Evolutionary conservation across 2,329 filamentous ascomycete genomes (phyloP), one percentile per base, ranked within the genome.

Genomic region (Monosporascus ibericus): DNA sequence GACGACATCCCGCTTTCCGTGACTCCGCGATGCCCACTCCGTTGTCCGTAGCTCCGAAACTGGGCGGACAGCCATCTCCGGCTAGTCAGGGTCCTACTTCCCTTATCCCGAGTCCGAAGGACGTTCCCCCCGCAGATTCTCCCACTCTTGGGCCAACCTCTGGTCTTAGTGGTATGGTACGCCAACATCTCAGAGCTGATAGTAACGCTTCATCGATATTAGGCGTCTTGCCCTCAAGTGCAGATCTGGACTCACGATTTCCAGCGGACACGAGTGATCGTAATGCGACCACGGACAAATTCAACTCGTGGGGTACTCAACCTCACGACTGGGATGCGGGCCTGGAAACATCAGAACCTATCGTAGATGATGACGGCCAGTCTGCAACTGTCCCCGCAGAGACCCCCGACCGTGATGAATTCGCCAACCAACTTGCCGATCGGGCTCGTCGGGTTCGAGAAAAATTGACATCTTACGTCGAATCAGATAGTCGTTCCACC

Each of bases 181-280:
- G 87, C 34, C 86, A 92, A 56, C 94, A 97, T 73, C 73, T 97
- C 40, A 84, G 94, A 48, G 84, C 84, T 36, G 84, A 86, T 57
- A 97, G 92, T 70, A 86, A 86, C 53, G 80, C 84, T 15, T 97
- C 92, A 1, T 95, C 90, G 0, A 77, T 94, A 25, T 90, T 90
- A 59, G 82, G 81, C 25, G 72, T 72, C 24, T 74, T 73, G 9
- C 72, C 68, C 40, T 68, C 64, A 56, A 71, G 57, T 37, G 65
- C 58, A 47, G 70, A 56, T n/a, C 63, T 73, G 17, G 71, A 70
- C 9, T 70, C 73, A 9, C 65, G 66, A 6, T 73, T 73, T 51
- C 69, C 69, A 2, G 47, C 59, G 0, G 71, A 72, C 34, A 49
- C 60, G 3, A 58, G 56, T 15, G 50, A 60, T 14, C 55, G 68